Evolutionary conservation across 148 eudicot species (phyloP).

Genomic region (Hydrangea macrophylla): DNA sequence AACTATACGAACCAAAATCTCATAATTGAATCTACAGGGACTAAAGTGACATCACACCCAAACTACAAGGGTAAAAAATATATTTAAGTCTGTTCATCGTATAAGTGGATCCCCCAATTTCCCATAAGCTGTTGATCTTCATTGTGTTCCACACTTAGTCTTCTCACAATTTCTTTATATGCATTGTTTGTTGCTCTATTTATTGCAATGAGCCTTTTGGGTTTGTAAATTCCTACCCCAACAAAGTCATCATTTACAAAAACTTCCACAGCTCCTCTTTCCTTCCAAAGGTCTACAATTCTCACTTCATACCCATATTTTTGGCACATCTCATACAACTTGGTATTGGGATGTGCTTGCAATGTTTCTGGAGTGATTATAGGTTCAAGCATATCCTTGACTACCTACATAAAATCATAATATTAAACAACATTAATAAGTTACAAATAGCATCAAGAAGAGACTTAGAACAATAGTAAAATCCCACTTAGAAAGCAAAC

Average conservation of each 20-base stretch:
- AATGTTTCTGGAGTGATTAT: slow-evolving; percentile 35
- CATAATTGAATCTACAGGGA: no score
- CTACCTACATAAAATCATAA: slow-evolving; percentile 22
- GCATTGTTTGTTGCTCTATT: slow-evolving; percentile 43
- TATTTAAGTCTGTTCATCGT: no score
- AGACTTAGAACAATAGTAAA: no score
- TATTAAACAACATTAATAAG: neutral
- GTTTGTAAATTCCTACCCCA: slow-evolving; percentile 24
- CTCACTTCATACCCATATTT: slow-evolving; percentile 24
- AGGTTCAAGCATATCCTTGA: slow-evolving; percentile 41
- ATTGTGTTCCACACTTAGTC: neutral
- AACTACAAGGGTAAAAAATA: no score
- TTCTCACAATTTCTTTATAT: slow-evolving; percentile 4
- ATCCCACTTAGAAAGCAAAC: neutral
- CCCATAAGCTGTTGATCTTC: no score
- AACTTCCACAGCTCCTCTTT: slow-evolving; percentile 24
- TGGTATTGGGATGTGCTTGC: slow-evolving; percentile 32
- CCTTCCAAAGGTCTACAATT: slow-evolving; percentile 33
- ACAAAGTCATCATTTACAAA: slow-evolving; percentile 25
- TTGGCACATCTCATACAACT: slow-evolving; percentile 41
- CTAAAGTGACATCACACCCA: no score
- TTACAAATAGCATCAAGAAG: no score
- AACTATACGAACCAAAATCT: no score
- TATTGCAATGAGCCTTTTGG: slow-evolving; percentile 27
- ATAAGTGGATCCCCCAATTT: no score